These are phyloP conservation scores for Picocystis salinarum DNA, from an alignment of 139 green algal genomes.

Conservation along the genomic window DNA sequence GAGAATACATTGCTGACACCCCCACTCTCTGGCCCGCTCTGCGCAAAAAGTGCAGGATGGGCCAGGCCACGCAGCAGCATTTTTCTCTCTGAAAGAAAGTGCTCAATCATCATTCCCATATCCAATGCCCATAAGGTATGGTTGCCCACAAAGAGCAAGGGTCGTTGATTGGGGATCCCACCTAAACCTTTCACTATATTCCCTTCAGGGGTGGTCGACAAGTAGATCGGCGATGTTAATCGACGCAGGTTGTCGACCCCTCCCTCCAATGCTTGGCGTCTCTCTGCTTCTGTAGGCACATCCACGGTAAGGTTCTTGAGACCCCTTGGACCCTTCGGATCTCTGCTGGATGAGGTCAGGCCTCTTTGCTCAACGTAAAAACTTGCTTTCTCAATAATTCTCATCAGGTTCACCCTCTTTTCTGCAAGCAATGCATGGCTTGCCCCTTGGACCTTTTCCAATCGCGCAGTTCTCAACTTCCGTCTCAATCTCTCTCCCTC, in stretches of 20 bases:
- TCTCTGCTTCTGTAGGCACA: too few species aligned
- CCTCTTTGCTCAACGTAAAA: too few species aligned
- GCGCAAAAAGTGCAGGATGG: slow-evolving; percentile 33
- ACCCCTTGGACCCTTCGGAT: too few species aligned
- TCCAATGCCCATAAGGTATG: slow-evolving; percentile 47
- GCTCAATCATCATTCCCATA: slow-evolving; percentile 47
- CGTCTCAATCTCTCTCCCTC: slow-evolving; percentile 5
- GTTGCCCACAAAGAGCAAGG: slow-evolving; percentile 68
- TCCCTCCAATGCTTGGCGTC: too few species aligned
- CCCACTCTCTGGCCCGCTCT: neutral
- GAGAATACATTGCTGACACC: slow-evolving; percentile 38
- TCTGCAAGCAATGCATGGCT: slow-evolving; percentile 61
- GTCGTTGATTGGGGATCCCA: slow-evolving; percentile 3
- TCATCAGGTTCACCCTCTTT: neutral
- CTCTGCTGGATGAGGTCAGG: too few species aligned
- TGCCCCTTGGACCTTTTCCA: slow-evolving; percentile 20
- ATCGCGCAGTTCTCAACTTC: slow-evolving; percentile 17
- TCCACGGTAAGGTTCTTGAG: too few species aligned
- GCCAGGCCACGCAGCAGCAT: slow-evolving; percentile 58
- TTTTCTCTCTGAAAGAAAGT: slow-evolving; percentile 38
- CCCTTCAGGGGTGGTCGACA: slow-evolving; percentile 31
- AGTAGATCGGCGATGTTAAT: slow-evolving; percentile 73
- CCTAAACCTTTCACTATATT: slow-evolving; percentile 11
- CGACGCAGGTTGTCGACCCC: too few species aligned
- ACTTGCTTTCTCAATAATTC: slow-evolving; percentile 49